Base-by-base conservation (phyloP, 139 green algal genomes). In the Chlamydomonas asymmetrica region DNA sequence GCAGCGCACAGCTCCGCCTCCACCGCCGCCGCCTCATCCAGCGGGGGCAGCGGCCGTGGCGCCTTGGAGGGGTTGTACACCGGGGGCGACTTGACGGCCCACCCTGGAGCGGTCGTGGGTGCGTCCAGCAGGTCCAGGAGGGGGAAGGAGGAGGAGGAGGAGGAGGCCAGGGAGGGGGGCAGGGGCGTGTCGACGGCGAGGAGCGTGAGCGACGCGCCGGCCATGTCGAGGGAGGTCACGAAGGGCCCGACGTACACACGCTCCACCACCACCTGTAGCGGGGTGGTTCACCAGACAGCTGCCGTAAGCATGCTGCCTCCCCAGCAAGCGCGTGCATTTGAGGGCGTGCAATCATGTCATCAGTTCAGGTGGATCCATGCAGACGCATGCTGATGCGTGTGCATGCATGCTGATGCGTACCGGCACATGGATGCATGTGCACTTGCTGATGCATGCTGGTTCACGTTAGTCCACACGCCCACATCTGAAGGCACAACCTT, bases 141-240 rank as follows among this genome's bases (percentile, higher is more conserved):
- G 22, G 29, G 32, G 22, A 7, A 25, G 35, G 56, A 77, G 37
- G 31, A 77, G 56, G 18, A 80, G 84, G 59, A 92, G 73, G 31
- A 63, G 84, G 20, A 77, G 13, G 69, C 59, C 32, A 61, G 54
- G 62, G 34, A 22, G 10, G 0, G 2, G 50, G 34, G 32, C 48
- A 16, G 16, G 20, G 48, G 20, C 48, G 48, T 22, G 29, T 74
- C 52, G 27, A 87, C 48, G 29, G 54, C 57, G 39, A 88, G 41
- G 27, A 91, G 25, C 2, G 76, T 87, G 25, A 91, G 39, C 2
- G 67, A 83, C 4, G 87, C 34, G 23, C 94, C 84, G 23, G 85
- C 82, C 92, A 97, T 97, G 80, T 95, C 89, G 20, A 96, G 82
- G 40, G 84, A 88, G 25, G 90, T 97, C 82, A 95, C 88, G 82